phyloP scores from a whole-genome alignment of 2,329 filamentous ascomycete genomes.

The Penicillium crustosum region DNA sequence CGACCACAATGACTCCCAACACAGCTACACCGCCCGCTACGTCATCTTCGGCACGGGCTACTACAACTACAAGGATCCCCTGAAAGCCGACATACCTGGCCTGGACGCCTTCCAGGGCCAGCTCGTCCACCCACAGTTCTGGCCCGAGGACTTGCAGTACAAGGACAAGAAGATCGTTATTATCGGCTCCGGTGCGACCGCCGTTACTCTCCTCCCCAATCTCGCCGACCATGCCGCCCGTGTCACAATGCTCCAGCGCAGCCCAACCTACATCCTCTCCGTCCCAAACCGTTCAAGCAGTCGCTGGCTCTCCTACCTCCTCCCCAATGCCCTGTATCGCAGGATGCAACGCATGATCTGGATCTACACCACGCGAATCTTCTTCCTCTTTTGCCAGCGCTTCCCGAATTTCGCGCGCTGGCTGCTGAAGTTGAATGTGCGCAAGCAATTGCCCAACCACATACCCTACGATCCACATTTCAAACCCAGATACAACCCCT shows the following conservation, averaged over 20 bases:
- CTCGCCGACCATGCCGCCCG: constrained; percentile 63
- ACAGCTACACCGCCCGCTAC: constrained; percentile 45
- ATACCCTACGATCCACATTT: constrained; percentile 63
- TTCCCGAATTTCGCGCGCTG: constrained; percentile 54
- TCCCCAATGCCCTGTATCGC: constrained; percentile 39
- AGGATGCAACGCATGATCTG: constrained; percentile 47
- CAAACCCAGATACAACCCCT: constrained; percentile 63
- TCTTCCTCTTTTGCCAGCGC: constrained; percentile 53
- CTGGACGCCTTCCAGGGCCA: constrained; percentile 64
- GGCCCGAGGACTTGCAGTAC: constrained; percentile 69
- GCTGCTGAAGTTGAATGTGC: constrained; percentile 50
- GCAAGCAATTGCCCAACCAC: constrained; percentile 53
- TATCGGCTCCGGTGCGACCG: constrained; percentile 76
- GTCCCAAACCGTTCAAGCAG: constrained; percentile 41
- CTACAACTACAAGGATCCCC: constrained; percentile 68
- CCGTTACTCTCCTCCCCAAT: constrained; percentile 71
- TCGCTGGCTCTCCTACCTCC: constrained; percentile 26
- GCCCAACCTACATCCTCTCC: constrained; percentile 68
- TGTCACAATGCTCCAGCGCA: constrained; percentile 80
- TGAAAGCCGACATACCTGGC: constrained; percentile 63
- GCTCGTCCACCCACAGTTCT: constrained; percentile 71
- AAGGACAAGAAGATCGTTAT: constrained; percentile 67
- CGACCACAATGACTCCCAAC: constrained; percentile 38
- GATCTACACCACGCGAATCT: constrained; percentile 50
- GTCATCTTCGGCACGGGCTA: constrained; percentile 66